Conservation (phyloP, 306 rosid species). For the Vigna unguiculata region DNA sequence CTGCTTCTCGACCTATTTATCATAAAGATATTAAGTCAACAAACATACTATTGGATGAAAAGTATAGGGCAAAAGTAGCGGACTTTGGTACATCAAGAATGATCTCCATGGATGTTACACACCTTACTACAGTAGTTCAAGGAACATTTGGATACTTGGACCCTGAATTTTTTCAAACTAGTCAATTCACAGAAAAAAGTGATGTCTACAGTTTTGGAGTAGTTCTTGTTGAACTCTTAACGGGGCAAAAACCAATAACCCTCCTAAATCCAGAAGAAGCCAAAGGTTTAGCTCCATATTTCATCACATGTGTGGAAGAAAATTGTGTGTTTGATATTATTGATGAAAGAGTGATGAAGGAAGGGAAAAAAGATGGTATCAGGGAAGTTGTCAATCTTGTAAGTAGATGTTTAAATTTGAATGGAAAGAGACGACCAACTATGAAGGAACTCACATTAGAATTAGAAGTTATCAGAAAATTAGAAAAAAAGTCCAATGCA, state of each 20-base stretch:
- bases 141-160: conserved; percentile 26
- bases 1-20: conserved; percentile 45
- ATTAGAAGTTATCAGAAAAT: background rate
- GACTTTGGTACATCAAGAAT: conserved; percentile 50
- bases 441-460: conserved; percentile 9
- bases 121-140: conserved; percentile 22
- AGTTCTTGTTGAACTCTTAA: conserved; percentile 24
- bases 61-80: conserved; percentile 43
- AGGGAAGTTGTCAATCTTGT: background rate
- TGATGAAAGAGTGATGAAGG: background rate
- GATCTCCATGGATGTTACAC: conserved; percentile 33
- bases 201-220: conserved; percentile 20
- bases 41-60: conserved; percentile 48
- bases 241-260: conserved; percentile 11
- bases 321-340: background rate
- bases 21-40: conserved; percentile 50
- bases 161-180: conserved; percentile 9
- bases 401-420: background rate
- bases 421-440: conserved; percentile 9
- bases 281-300: background rate
- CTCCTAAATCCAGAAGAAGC: background rate
- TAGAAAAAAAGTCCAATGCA: background rate
- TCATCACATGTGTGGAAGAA: background rate
- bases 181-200: conserved; percentile 15
- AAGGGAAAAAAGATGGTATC: background rate